Evolutionary conservation across 371 early-diverging fungal species (phyloP).

Genomic region (Saksenaea vasiformis): DNA sequence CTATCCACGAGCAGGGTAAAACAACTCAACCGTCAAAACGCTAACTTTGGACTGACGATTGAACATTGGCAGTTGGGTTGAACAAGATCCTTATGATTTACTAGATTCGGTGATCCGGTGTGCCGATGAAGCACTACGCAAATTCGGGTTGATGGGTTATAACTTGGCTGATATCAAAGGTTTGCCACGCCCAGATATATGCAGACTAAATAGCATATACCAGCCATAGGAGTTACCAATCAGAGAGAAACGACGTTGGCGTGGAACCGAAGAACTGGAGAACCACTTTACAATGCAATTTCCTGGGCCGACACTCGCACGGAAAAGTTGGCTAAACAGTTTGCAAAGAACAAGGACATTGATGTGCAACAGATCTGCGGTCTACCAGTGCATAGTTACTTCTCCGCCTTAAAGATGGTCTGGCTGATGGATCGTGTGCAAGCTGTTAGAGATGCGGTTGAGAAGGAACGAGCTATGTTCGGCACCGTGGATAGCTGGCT

Average conservation of each 20-base stretch:
- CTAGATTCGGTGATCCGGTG: constrained; percentile 68
- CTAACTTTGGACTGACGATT: neutral
- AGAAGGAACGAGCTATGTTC: constrained; percentile 51
- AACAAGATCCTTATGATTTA: constrained; percentile 83
- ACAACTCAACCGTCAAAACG: neutral
- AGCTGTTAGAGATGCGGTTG: constrained; percentile 13
- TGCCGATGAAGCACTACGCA: constrained; percentile 63
- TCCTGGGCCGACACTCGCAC: constrained; percentile 39
- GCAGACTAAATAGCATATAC: neutral
- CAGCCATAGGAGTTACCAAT: constrained; percentile 89
- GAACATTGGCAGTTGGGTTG: constrained; percentile 74
- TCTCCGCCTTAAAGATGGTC: constrained; percentile 85
- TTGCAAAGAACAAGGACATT: constrained; percentile 42
- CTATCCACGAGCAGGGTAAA: constrained; percentile 77
- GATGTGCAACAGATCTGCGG: constrained; percentile 67
- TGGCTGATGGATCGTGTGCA: constrained; percentile 86
- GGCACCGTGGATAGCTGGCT: constrained; percentile 96
- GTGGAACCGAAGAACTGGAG: constrained; percentile 83
- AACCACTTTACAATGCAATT: constrained; percentile 79
- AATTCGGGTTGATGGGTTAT: constrained; percentile 65
- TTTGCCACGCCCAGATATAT: constrained; percentile 3
- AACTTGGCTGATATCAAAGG: constrained; percentile 62
- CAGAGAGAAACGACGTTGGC: constrained; percentile 90
- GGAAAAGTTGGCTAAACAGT: constrained; percentile 29
- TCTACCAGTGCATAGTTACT: constrained; percentile 89